Base-by-base conservation (phyloP, 192 early-diverging fungal species). In the Kickxella alabastrina region DNA sequence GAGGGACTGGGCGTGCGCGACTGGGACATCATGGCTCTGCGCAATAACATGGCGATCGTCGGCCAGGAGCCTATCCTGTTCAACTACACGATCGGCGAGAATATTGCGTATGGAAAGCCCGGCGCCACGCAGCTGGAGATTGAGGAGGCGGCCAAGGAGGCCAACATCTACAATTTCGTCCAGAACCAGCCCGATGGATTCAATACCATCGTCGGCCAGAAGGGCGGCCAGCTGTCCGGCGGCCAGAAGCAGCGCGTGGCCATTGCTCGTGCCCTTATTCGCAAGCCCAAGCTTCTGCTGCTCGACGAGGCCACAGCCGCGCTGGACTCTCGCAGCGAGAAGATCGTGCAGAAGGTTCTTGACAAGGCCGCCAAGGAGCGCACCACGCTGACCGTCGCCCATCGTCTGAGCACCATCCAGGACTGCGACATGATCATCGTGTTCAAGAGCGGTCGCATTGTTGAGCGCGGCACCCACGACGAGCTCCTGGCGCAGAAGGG, bases 211-310 rank as follows among this genome's bases (percentile, higher is more conserved):
- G 88, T 95, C 26, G 95, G 95, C 60, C 90, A 92, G 59, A 65
- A 78, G 36, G 85, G 84, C 22, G 80, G 88, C 48, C 65, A 79
- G 51, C 57, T 95, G 14, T 89, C 85, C 43, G 92, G 91, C 43
- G 92, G 92, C 28, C 92, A 95, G 65, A 95, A 95, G 65, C 92
- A 95, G 80, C 82, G 93, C 21, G 81, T 97, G 49, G 91, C 89
- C 5, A 90, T 90, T 82, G 91, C 91, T 0, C 82, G 93, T 28
- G 91, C 93, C 0, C 65, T 95, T 27, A 86, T 95, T 43, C 85
- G 90, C 43, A 84, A 90, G 45, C 92, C 93, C 29, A 84, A 85
- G 60, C 59, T 96, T 9, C 60, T 95, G 40, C 62, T 95, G 18
- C 73, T 97, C 21, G 93, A 97, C 50, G 93, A 89, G 49, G 87